Conservation (phyloP, 306 rosid species). For the Prinsepia uniflora region DNA sequence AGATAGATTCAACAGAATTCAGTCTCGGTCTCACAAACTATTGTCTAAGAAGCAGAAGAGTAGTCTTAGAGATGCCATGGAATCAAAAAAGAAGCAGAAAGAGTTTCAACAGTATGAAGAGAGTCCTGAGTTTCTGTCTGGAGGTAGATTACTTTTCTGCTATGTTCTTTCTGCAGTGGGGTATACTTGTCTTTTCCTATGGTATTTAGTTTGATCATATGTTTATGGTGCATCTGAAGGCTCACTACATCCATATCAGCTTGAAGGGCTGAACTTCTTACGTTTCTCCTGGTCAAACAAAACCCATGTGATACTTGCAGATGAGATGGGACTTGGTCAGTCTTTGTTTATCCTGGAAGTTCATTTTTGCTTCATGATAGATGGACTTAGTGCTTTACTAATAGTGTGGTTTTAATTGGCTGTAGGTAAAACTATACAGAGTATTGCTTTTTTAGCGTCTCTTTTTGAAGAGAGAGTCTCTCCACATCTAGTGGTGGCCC, state of each 20-base stretch:
- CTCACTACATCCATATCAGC: constrained; percentile 92
- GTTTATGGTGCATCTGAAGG: constrained; percentile 52
- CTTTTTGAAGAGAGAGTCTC: constrained; percentile 62
- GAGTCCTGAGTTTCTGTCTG: constrained; percentile 81
- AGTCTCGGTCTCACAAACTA: constrained; percentile 58
- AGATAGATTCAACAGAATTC: constrained; percentile 66
- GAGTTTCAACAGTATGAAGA: constrained; percentile 90
- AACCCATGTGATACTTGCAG: constrained; percentile 98
- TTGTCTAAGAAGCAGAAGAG: constrained; percentile 59
- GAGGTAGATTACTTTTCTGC: constrained; percentile 44
- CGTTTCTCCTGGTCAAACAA: constrained; percentile 99
- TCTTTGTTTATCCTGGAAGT: constrained; percentile 22
- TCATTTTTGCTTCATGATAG: constrained; percentile 21
- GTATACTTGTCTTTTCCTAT: constrained; percentile 15
- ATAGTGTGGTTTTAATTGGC: constrained; percentile 20
- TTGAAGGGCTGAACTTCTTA: constrained; percentile 95
- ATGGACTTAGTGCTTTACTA: constrained; percentile 10
- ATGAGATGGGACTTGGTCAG: constrained; percentile 99
- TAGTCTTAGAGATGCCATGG: constrained; percentile 48
- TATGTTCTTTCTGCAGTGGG: constrained; percentile 20
- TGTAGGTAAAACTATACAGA: constrained; percentile 96
- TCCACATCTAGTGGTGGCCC: constrained; percentile 99
- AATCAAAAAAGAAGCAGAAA: constrained; percentile 62
- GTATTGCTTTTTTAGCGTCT: constrained; percentile 95
- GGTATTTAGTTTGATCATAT: constrained; percentile 22